Evolutionary conservation across 1,284 basidiomycete genomes (phyloP), one percentile per base, ranked within the genome.

Genomic region (Ustanciosporium gigantosporum): DNA sequence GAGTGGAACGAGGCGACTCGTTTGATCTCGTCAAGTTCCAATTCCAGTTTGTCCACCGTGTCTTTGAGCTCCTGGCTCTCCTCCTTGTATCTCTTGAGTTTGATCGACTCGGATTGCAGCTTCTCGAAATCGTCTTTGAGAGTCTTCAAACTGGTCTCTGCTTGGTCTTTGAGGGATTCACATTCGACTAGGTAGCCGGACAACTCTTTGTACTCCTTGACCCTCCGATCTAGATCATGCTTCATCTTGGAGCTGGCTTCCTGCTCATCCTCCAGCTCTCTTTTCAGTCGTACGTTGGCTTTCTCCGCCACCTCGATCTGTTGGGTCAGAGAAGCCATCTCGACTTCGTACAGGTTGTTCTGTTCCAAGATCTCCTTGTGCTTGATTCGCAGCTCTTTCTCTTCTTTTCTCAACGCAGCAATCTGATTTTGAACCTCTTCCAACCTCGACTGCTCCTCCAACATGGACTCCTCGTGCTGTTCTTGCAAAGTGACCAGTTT

Each of bases 401-500:
- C 60, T 16, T 64, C 60, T 23, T 50, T 45, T 13, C 50, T 55
- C 5, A 64, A 52, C n/a, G 43, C 25, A 21, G 57, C 49, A 20
- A 64, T 53, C 34, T 64, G 53, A 32, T 53, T 58, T 34, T 53
- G 31, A 2, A 58, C 32, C 25, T 64, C 60, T 20, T 64, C 60
- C 21, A 53, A 39, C 43, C 46, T 58, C 21, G 53, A 41, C 23
- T 64, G 55, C 31, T 58, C 49, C 20, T 58, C 60, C 4, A 58
- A 36, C 55, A 64, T 40, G 17, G 47, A 32, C 32, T 64, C 60
- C 23, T 64, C 60, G 39, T 50, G 52, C 32, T 64, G 53, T 31
- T 64, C 60, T 48, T 58, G 60, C 13, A 52, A 43, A 1, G 52
- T 62, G 21, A 52, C 50, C 37, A 62, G 59, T 42, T 57, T 62